phyloP scores from a whole-genome alignment of 129 eudicot genomes.

The Saposhnikovia divaricata region DNA sequence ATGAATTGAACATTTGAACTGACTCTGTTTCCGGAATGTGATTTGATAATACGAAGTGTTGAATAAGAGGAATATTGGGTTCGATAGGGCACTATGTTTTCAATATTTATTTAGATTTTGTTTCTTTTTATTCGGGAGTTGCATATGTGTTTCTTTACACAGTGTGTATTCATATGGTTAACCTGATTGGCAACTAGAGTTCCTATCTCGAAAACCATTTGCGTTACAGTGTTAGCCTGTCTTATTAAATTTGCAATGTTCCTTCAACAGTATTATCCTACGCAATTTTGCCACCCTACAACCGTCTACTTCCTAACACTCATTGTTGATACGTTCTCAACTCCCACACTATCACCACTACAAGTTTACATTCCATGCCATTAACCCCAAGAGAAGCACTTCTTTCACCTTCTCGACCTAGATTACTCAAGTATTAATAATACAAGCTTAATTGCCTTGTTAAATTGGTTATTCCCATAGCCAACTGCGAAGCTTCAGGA shows the following conservation, averaged over 20 bases:
- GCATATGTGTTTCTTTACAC: no score
- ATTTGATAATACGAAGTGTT: no score
- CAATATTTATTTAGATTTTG: no score
- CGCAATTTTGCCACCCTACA: background rate
- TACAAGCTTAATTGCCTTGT: background rate
- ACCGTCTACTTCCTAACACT: background rate
- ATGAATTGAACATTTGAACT: background rate
- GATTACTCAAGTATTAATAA: background rate
- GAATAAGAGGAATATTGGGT: no score
- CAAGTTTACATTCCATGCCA: background rate
- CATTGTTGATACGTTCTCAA: background rate
- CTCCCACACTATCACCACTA: background rate
- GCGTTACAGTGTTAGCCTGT: background rate
- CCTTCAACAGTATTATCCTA: background rate
- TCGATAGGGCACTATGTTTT: no score
- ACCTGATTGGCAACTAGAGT: no score
- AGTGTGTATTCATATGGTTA: no score
- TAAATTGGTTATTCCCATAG: background rate
- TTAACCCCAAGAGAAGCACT: background rate
- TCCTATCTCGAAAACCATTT: no score
- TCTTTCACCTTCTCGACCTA: background rate
- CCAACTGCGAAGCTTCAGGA: background rate
- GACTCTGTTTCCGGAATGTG: no score
- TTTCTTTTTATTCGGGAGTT: background rate
- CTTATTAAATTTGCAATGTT: background rate